phyloP scores from a whole-genome alignment of 164 flowering plant species.

The Piper betle region DNA sequence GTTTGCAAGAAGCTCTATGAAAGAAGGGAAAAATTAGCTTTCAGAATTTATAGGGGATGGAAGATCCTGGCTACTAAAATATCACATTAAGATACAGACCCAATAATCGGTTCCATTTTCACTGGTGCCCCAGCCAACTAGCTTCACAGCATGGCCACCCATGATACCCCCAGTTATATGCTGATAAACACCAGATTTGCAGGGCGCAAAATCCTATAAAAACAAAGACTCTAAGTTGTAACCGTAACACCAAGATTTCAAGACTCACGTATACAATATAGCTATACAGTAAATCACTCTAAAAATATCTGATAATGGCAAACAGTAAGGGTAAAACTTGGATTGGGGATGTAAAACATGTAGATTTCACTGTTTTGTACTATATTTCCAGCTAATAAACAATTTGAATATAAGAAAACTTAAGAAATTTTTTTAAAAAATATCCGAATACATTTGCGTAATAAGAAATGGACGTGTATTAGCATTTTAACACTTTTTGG shows the following conservation, averaged over 20 bases:
- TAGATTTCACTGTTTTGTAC: no score
- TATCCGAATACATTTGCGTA: no score
- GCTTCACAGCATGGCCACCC: slow-evolving; percentile 97
- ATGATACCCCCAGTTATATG: slow-evolving; percentile 59
- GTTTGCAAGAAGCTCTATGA: slow-evolving; percentile 72
- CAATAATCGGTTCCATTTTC: slow-evolving; percentile 88
- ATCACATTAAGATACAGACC: slow-evolving; percentile 28
- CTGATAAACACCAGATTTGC: slow-evolving; percentile 88
- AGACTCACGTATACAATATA: no score
- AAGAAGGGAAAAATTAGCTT: slow-evolving; percentile 1
- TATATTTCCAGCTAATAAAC: no score
- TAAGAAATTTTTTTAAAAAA: no score
- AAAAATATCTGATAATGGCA: no score
- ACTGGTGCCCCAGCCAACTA: slow-evolving; percentile 92
- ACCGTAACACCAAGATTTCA: background rate
- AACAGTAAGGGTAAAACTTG: no score
- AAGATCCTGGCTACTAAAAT: background rate
- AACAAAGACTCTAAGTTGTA: background rate
- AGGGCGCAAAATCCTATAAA: slow-evolving; percentile 88
- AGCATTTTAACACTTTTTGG: no score
- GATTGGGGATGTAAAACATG: no score
- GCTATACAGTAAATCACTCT: no score
- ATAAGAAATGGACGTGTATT: no score
- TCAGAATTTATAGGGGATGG: background rate
- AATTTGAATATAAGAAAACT: no score